Base-by-base conservation (phyloP, 306 rosid species). In the Datisca glomerata region DNA sequence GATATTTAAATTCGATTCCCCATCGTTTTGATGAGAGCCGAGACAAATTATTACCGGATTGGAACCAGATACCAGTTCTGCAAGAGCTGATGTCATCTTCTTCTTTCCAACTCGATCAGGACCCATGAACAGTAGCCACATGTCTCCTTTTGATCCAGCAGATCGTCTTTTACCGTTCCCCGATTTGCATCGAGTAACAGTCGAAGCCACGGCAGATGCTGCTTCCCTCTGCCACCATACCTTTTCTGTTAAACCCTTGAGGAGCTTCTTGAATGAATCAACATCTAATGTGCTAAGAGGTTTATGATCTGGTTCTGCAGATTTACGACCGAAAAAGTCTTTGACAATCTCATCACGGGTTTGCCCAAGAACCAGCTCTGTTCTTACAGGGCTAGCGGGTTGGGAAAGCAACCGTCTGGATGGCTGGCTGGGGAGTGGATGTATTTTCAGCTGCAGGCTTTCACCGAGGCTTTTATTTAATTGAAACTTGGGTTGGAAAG, bases 181-280 rank as follows among this genome's bases (percentile, higher is more conserved):
- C 51, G 69, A 47, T 68, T 71, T 84, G 57, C 95, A 85, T 19
- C 64, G 68, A 24, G 92, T 80, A 64, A 85, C 77, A 1, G 85
- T 69, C 18, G 91, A 66, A 34, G 99, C 99, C 40, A 91, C 68
- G 7, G 82, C 70, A 4, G 86, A 56, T 7, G 96, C 99, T 53
- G 99, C 99, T 43, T 85, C 99, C 18, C 49, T 75, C 82, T 91
- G 99, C 99, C 99, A 91, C 93, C 96, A 85, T 29, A 91, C 96
- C 78, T 76, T 80, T 61, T 85, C 99, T 29, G 67, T 55, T 35
- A 91, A 71, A 61, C 71, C 69, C 52, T 73, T 80, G 41, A 66
- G 80, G 23, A 91, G 77, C 62, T 57, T 75, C 79, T 91, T 91
- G 74, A 72, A 85, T 15, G 82, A 78, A 55, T 85, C 99, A 0